Conservation (phyloP, 1,139 yeast genomes). For the Kazachstania sp. region DNA sequence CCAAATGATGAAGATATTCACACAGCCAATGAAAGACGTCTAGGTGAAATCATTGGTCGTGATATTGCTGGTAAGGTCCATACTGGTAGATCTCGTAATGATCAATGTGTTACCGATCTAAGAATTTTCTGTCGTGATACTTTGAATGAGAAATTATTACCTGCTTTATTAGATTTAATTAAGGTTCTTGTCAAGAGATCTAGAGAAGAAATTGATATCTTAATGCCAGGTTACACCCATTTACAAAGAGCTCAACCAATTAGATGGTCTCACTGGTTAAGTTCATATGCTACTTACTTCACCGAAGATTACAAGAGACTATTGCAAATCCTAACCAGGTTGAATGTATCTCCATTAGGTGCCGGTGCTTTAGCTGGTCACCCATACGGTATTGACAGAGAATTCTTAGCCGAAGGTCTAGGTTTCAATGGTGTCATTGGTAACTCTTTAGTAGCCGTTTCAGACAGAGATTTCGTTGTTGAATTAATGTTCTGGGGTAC, state of each 20-base stretch:
- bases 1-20: slow-evolving; percentile 97
- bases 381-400: slow-evolving; percentile 96
- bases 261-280: slow-evolving; percentile 97
- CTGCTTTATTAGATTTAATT: slow-evolving; percentile 53
- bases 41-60: slow-evolving; percentile 91
- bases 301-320: slow-evolving; percentile 83
- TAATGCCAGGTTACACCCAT: slow-evolving; percentile 99
- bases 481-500: slow-evolving; percentile 98
- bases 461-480: slow-evolving; percentile 95
- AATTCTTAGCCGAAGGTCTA: slow-evolving; percentile 66
- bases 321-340: slow-evolving; percentile 68
- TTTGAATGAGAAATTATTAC: slow-evolving; percentile 50
- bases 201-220: slow-evolving; percentile 71
- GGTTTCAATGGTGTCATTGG: slow-evolving; percentile 85
- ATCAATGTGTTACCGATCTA: slow-evolving; percentile 98
- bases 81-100: slow-evolving; percentile 97
- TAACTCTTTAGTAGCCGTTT: slow-evolving; percentile 87
- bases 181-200: slow-evolving; percentile 66
- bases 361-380: slow-evolving; percentile 98
- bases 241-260: slow-evolving; percentile 98
- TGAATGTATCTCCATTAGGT: slow-evolving; percentile 87
- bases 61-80: slow-evolving; percentile 95
- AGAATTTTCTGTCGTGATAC: slow-evolving; percentile 83
- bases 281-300: slow-evolving; percentile 90
- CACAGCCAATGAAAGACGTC: slow-evolving; percentile 95